A percentile compares a stretch with the other conserved stretches of the same genome.
Evolutionary conservation across 768 basidiomycete genomes (phyloP).

Genomic region (Suillus hirtellus): DNA sequence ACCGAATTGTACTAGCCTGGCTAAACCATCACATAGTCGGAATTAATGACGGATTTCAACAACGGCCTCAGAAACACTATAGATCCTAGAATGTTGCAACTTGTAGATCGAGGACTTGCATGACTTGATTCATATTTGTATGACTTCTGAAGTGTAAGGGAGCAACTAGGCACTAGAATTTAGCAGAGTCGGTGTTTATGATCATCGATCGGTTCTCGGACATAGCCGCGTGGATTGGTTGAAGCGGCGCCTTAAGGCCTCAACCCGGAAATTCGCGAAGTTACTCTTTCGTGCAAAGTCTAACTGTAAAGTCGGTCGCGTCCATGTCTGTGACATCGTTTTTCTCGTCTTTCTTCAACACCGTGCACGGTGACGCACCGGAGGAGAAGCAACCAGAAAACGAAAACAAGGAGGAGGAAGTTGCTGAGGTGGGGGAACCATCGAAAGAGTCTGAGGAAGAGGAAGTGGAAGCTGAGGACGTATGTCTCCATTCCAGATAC

Average conservation of each 20-base stretch:
- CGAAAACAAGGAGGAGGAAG: constrained; percentile 27
- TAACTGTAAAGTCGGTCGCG: constrained; percentile 16
- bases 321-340: constrained; percentile 45
- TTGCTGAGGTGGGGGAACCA: constrained; percentile 21
- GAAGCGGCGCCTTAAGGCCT: constrained; percentile 20
- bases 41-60: not conserved
- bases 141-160: not conserved
- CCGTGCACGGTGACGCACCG: constrained; percentile 43
- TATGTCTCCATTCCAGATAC: constrained; percentile 21
- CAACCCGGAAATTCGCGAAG: constrained; percentile 31
- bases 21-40: not conserved
- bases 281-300: constrained; percentile 11
- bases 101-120: not conserved
- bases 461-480: constrained; percentile 46
- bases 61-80: not conserved
- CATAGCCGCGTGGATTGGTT: constrained; percentile 13
- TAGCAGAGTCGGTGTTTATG: too few species aligned
- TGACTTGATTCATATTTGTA: not conserved
- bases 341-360: constrained; percentile 44
- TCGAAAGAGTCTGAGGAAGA: constrained; percentile 36
- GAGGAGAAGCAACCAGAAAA: constrained; percentile 21
- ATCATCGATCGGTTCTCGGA: not conserved
- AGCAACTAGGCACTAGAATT: too few species aligned
- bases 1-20: not conserved
- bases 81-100: not conserved